Base-by-base conservation (phyloP, 805 yeast genomes). In the Monosporozyma yasuniensis region DNA sequence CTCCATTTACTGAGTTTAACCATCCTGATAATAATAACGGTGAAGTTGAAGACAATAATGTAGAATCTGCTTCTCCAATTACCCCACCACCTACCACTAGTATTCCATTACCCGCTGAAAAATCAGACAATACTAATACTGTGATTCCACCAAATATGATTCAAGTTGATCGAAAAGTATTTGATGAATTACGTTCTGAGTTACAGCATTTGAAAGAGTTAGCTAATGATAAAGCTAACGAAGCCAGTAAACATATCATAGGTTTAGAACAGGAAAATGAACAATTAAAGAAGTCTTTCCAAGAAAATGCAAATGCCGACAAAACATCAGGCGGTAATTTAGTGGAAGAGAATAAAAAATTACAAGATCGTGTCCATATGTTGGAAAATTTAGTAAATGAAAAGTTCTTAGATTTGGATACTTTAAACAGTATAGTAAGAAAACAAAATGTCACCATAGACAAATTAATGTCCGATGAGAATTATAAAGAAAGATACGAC, bases 231-330 rank as follows among this genome's bases (percentile, higher is more conserved):
- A 82, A 80, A 54, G 81, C 84, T 54, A 72, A 69, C 46, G 67
- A 71, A 46, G 90, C 89, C 0, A 76, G 80, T 55, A 72, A 72
- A 18, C 75, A 75, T 50, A 80, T 84, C 21, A 64, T 64, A 21
- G 57, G 59, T 19, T 67, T 84, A 34, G 86, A 81, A 55, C 25
- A 47, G 5, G 72, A 70, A 48, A 64, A 66, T 34, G 39, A 47
- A 2, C 48, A 53, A 19, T 50, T 69, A 44, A 65, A 59, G 52
- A 28, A 46, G 3, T 44, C 32, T 18, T 12, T 38, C 10, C 9
- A 49, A 10, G 46, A 44, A 9, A 45, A 35, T 21, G 22, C 8
- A 12, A 22, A 44, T 6, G 11, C 16, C 12, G 41, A 34, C 6
- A 25, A 23, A 11, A 9, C 44, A 6, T 11, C 3, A 16, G 23